Percentiles rank a stretch among this genome's conserved stretches.
phyloP scores from a whole-genome alignment of 129 eudicot species.

The Centrapalus pauciflorus region DNA sequence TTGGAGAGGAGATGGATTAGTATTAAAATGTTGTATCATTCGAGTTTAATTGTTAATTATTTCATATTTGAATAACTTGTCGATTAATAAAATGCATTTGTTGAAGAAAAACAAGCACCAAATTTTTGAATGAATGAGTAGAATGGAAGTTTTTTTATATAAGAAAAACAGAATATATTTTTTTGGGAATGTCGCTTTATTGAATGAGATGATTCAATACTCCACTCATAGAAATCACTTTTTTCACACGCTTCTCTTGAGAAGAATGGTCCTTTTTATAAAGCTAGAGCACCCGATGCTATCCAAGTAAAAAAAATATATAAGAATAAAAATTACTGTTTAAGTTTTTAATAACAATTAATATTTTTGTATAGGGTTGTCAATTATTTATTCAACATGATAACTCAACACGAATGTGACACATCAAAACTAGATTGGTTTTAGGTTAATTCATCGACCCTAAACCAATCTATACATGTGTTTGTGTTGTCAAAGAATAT shows the following conservation, averaged over 20 bases:
- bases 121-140: background rate
- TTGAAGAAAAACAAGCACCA: background rate
- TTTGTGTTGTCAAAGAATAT: too few relatives aligned
- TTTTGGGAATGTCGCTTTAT: constrained; percentile 8
- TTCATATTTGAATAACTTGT: background rate
- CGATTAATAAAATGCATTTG: background rate
- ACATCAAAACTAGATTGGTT: too few relatives aligned
- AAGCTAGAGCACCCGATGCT: constrained; percentile 6
- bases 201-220: constrained; percentile 20
- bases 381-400: too few relatives aligned
- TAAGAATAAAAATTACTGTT: background rate
- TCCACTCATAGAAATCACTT: constrained; percentile 24
- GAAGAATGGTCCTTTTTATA: constrained; percentile 26
- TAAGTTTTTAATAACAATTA: background rate
- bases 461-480: too few relatives aligned
- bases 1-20: background rate
- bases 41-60: background rate
- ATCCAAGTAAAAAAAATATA: constrained; percentile 2
- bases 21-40: background rate
- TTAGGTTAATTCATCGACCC: too few relatives aligned
- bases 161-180: too few relatives aligned
- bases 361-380: too few relatives aligned
- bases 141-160: background rate
- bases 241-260: constrained; percentile 35
- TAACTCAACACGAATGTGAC: too few relatives aligned